These are phyloP conservation scores for Penicillium sp. DNA, from an alignment of 2,329 filamentous ascomycete genomes.

Conservation along the genomic window DNA sequence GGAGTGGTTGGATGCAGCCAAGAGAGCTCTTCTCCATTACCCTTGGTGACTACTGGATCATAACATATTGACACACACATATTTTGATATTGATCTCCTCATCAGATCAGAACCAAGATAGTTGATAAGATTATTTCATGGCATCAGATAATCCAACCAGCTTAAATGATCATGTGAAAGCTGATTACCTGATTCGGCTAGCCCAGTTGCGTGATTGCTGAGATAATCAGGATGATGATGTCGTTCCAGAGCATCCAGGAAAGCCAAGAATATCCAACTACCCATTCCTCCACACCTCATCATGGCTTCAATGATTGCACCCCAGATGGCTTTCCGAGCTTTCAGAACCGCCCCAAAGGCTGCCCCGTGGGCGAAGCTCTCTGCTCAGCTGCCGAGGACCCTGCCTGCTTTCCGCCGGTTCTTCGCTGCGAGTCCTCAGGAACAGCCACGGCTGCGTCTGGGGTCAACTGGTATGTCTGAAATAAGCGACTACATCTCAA, in stretches of 20 bases:
- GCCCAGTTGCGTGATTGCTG: constrained; percentile 18
- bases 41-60: neutral
- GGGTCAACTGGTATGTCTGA: constrained; percentile 40
- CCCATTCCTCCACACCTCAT: constrained; percentile 6
- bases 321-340: constrained; percentile 36
- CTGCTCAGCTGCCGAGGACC: constrained; percentile 31
- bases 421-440: constrained; percentile 35
- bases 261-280: neutral
- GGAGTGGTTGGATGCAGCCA: neutral
- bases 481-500: neutral
- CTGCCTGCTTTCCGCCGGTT: constrained; percentile 40
- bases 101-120: no score
- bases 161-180: constrained; percentile 3
- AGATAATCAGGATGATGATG: constrained; percentile 23
- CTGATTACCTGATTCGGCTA: constrained; percentile 22
- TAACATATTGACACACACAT: neutral
- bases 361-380: constrained; percentile 27
- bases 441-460: constrained; percentile 44
- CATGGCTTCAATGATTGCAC: constrained; percentile 39
- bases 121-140: neutral
- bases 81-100: neutral
- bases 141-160: neutral
- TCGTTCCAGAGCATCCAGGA: neutral
- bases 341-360: constrained; percentile 34
- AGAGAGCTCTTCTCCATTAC: neutral